Evolutionary conservation across 1,139 yeast species (phyloP).

Genomic region (Protomyces gravidus): DNA sequence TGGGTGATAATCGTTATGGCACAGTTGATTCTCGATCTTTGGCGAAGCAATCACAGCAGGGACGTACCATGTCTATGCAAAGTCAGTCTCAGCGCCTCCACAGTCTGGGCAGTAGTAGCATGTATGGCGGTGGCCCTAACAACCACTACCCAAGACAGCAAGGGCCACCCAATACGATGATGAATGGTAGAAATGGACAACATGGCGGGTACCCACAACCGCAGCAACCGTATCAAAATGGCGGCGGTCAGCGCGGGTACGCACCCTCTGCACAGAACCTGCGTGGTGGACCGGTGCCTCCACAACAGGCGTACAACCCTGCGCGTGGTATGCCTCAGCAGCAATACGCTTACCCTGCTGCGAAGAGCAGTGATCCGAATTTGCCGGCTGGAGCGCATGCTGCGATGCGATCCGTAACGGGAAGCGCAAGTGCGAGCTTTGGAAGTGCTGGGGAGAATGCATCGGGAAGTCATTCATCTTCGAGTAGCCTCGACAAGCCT

Average conservation of each 20-base stretch:
- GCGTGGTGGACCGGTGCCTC: conserved; percentile 14
- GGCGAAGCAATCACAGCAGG: conserved; percentile 8
- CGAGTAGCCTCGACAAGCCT: conserved; percentile 16
- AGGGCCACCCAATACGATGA: conserved; percentile 25
- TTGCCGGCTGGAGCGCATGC: conserved; percentile 1
- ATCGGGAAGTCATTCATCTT: conserved; percentile 22
- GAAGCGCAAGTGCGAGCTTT: conserved; percentile 22
- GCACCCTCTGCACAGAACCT: conserved; percentile 5
- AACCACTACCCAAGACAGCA: conserved; percentile 2
- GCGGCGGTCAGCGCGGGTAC: neutral
- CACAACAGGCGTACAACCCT: conserved; percentile 7
- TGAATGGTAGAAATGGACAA: conserved; percentile 15
- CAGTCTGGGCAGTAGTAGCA: neutral
- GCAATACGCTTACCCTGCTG: conserved; percentile 5
- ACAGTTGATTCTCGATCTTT: conserved; percentile 18
- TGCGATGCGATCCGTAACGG: conserved; percentile 18
- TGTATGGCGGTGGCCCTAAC: neutral
- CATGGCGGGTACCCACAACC: conserved; percentile 4
- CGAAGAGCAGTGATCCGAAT: conserved; percentile 8
- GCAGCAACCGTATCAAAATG: neutral
- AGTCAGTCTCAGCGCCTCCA: conserved; percentile 2
- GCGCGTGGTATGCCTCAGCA: neutral
- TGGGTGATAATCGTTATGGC: conserved; percentile 27
- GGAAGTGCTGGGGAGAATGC: conserved; percentile 27
- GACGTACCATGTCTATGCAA: conserved; percentile 18